Evolutionary conservation across 1,139 yeast species (phyloP), one percentile per base, ranked within the genome.

Genomic region (Nakaseomyces sp.): DNA sequence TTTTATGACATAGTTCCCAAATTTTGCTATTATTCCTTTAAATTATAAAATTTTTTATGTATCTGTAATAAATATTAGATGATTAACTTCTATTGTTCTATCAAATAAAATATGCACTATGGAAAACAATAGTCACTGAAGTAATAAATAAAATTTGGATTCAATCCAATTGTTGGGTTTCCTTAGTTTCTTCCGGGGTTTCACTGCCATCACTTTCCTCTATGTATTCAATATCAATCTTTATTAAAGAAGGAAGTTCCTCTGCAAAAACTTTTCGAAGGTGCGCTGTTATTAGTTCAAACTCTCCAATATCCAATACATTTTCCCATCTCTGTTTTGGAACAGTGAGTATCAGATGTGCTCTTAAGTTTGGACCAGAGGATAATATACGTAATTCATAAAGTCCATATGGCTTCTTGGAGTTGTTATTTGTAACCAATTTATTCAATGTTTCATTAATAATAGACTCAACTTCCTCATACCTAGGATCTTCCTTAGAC

Each of bases 311-410:
- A 9, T 69, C 71, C 40, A 73, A 54, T 12, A 64, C 61, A 48
- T 67, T 71, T 41, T 66, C 73, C 64, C 73, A 71, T 45, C 61
- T 59, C 50, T 64, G 71, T 9, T 59, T 32, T 17, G 74, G 72
- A n/a, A 68, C 72, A 43, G 67, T 68, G 17, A 74, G 50, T 10
- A 63, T 58, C 19, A 69, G 42, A 39, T 64, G 67, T 18, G 72
- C 68, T 42, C 70, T 70, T 24, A 72, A 44, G 50, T 81, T 80
- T 35, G 91, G 87, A n/a, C 93, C 93, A 1, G 87, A 77, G 1
- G 83, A 73, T 55, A 82, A 64, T 13, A 83, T 71, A 3, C 76
- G 66, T 49, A 84, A 61, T 42, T 76, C 72, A 20, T 68, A 68
- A 36, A 82, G 56, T 18, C 61, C 55, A 49, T 64, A 65, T 47